Conservation (phyloP, 164 flowering plant genomes). For the Houttuynia cordata region DNA sequence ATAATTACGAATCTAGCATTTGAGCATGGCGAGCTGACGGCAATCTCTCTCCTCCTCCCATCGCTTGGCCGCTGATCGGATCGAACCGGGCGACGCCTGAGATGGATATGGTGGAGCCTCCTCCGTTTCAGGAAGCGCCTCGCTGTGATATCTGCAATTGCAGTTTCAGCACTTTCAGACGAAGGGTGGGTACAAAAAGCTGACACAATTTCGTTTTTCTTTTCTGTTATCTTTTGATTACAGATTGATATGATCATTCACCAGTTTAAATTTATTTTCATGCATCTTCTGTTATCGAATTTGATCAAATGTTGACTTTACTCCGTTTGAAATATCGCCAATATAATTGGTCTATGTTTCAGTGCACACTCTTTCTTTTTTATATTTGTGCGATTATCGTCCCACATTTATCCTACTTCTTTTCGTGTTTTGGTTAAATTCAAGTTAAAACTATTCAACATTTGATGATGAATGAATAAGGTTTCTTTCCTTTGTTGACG, state of each 20-base stretch:
- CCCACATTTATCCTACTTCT: background rate
- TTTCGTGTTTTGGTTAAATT: background rate
- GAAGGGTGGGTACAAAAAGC: constrained; percentile 42
- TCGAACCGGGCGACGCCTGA: background rate
- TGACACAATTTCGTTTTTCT: too few species aligned
- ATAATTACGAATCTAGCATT: too few species aligned
- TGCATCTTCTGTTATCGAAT: background rate
- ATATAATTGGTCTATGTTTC: background rate
- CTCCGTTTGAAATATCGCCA: background rate
- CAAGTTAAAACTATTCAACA: too few species aligned
- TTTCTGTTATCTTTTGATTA: background rate
- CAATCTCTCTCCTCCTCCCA: too few species aligned
- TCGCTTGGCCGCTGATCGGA: background rate
- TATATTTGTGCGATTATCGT: background rate
- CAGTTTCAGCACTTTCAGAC: constrained; percentile 86
- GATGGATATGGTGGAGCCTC: constrained; percentile 24
- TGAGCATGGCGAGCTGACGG: too few species aligned
- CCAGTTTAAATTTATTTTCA: too few species aligned
- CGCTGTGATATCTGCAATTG: constrained; percentile 93
- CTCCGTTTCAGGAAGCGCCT: constrained; percentile 78
- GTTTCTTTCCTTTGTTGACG: too few species aligned
- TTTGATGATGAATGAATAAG: too few species aligned
- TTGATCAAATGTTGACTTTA: background rate
- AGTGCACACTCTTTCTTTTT: too few species aligned
- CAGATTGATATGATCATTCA: background rate